A percentile compares a stretch with the other conserved stretches of the same genome.
Evolutionary conservation across 306 rosid species (phyloP).

Genomic region (Boehmeria nivea): DNA sequence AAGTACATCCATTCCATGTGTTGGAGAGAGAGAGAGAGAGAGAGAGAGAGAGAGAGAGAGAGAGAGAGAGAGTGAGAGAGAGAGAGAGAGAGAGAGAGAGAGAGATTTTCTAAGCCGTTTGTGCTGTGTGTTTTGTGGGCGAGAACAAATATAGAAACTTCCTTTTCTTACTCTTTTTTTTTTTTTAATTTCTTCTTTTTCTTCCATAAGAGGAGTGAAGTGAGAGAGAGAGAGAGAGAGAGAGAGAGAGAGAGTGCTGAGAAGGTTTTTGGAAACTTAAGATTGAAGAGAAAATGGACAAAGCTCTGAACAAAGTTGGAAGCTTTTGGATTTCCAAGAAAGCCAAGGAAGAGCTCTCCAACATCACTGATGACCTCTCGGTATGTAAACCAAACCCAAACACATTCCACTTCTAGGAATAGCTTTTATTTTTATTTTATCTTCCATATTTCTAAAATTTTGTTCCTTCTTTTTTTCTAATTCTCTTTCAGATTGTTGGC

Average conservation of each 20-base stretch:
- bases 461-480: neutral
- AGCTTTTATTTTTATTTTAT: neutral
- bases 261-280: neutral
- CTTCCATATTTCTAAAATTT: neutral
- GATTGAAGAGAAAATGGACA: conserved; percentile 46
- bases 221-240: neutral
- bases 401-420: neutral
- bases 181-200: too few species aligned
- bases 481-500: too few species aligned
- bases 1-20: conserved; percentile 6
- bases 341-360: conserved; percentile 74
- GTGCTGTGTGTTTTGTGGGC: too few species aligned
- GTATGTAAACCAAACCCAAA: neutral
- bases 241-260: neutral
- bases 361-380: conserved; percentile 51
- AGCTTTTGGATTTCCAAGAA: conserved; percentile 75
- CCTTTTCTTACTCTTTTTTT: neutral
- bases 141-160: too few species aligned
- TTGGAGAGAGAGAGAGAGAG: neutral
- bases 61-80: neutral
- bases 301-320: conserved; percentile 74
- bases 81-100: neutral
- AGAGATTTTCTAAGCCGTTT: too few species aligned
- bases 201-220: neutral
- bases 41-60: neutral